Base-by-base conservation (phyloP, 164 flowering plant species). In the Macadamia tetraphylla region DNA sequence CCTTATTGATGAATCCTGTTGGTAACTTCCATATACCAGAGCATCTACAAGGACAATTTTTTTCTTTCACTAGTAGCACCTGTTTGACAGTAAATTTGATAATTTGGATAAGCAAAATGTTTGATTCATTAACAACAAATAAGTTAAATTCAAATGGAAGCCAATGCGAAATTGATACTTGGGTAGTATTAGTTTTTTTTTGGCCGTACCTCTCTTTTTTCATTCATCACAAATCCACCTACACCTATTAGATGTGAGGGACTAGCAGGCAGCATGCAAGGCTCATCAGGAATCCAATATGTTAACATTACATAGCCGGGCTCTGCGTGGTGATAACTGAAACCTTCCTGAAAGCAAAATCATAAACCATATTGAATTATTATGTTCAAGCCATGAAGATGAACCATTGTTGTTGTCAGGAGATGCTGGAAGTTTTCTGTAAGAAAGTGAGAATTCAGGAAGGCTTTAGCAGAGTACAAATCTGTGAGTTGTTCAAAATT, bases 21-120 rank as follows among this genome's bases (percentile, higher is more conserved):
- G 88, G 92, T 30, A 84, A 64, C 60, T 88, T 88, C 92, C 92
- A 88, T 18, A 84, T 74, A 1, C 81, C 88, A 2, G 74, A 73
- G 77, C 85, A 84, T 62, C 75, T 82, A 64, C 80, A 82, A 29
- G 89, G 82, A 55, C 90, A 81, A 69, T 70, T 67, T 52, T 76
- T 86, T 70, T 88, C 92, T 81, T 86, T 82, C 66, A 86, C 88
- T 57, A 83, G 87, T 53, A 86, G 87, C 31, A 86, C 78, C 91
- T 83, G 49, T 11, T n/a, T n/a, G 9, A 6, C 18, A 9, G 53
- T 42, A 40, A 35, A 56, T 53, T 60, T 44, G 29, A 7, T 14
- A 61, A 13, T 14, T 7, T 66, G 52, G n/a, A 14, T 17, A 44
- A 58, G 62, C 43, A 35, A 53, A 51, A 18, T 43, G 29, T 42